Evolutionary conservation across 164 flowering plant species (phyloP), one percentile per base, ranked within the genome.

Genomic region (Kalanchoe fedtschenkoi): DNA sequence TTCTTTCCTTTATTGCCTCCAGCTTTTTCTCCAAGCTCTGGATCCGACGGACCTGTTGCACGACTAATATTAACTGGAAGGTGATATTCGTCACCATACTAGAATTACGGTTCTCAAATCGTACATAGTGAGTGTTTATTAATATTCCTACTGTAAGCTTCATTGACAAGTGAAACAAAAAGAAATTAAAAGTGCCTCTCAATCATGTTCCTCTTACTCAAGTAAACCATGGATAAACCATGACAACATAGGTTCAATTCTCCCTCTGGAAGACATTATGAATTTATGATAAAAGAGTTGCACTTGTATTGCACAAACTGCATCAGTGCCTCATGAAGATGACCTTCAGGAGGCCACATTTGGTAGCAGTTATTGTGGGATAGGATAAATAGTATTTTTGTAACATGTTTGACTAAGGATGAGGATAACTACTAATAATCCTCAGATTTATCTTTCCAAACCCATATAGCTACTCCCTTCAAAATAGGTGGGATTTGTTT

Each of bases 21-120:
- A 78, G 70, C 24, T 34, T 69, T 17, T 78, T 78, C 30, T 75
- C 77, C 16, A 74, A 56, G 43, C 67, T 61, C 69, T 78, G 82
- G 10, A 78, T 44, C 0, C 78, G 78, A 26, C 73, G 61, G 28
- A 78, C 82, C 82, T 78, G 71, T 34, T 32, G 43, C 34, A 59
- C 4, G 13, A 61, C 15, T 22, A 60, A 21, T 21, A 34, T 16
- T 22, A n/a, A 59, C 9, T 17, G 21, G 24, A 58, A 33, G 22
- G 9, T 17, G 22, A 32, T 30, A 10, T 16, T 16, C 38, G 1
- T 34, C 60, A 58, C 11, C 16, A 58, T 37, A 15, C 24, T 58
- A 34, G 28, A 7, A 34, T 33, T 19, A 34, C n/a, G 24, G 6
- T 32, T 19, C 16, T 33, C 28, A 11, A 58, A 34, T 30, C 28